phyloP scores from a whole-genome alignment of 805 yeast species.

The Barnettozyma californica region DNA sequence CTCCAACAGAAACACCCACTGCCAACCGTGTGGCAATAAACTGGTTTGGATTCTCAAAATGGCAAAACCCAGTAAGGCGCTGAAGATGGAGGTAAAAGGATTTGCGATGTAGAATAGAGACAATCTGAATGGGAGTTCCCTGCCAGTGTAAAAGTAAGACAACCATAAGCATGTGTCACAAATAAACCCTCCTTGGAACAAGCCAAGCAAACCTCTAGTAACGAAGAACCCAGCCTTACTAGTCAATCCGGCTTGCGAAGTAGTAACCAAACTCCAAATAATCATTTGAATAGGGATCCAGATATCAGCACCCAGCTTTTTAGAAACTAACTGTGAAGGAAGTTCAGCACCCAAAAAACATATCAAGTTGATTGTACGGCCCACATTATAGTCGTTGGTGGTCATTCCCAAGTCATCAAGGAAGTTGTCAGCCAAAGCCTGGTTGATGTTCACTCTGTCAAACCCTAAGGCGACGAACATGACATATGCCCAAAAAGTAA shows the following conservation, averaged over 20 bases:
- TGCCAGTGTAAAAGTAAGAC: conserved; percentile 57
- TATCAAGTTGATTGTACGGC: conserved; percentile 43
- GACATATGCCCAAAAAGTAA: conserved; percentile 50
- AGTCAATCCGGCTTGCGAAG: conserved; percentile 42
- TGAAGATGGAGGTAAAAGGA: conserved; percentile 40
- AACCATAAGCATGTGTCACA: conserved; percentile 61
- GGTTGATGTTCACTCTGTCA: conserved; percentile 52
- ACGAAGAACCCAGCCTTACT: conserved; percentile 38
- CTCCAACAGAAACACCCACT: conserved; percentile 61
- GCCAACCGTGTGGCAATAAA: conserved; percentile 50
- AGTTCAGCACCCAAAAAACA: conserved; percentile 57
- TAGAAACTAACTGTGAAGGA: conserved; percentile 60
- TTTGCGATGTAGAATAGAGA: conserved; percentile 57
- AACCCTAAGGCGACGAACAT: conserved; percentile 54
- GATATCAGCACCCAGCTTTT: conserved; percentile 54
- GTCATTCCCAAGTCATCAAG: conserved; percentile 45
- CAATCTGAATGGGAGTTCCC: conserved; percentile 54
- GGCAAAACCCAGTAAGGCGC: conserved; percentile 50
- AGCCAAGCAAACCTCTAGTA: conserved; percentile 47
- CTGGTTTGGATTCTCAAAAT: conserved; percentile 46
- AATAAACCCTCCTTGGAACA: conserved; percentile 62
- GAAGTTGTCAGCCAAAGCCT: conserved; percentile 55
- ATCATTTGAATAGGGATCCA: conserved; percentile 57
- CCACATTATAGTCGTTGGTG: conserved; percentile 53
- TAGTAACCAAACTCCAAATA: conserved; percentile 53